These are phyloP conservation scores for Zygnema circumcarinatum DNA, from an alignment of 139 green algal genomes.

Conservation along the genomic window DNA sequence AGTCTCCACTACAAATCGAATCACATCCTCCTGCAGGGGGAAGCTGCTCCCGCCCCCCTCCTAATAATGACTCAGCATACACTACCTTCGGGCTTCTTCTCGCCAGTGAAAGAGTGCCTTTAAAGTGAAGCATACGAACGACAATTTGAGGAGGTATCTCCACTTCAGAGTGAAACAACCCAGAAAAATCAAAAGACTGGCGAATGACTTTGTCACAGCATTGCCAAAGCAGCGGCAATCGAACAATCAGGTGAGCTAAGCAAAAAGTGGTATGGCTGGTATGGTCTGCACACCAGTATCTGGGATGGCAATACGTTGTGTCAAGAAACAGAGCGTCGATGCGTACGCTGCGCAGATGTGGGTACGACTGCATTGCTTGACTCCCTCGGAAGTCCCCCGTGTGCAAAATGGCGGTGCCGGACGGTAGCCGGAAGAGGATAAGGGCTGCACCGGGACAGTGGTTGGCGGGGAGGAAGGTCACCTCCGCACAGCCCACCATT, in stretches of 20 bases:
- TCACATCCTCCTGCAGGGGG: slow-evolving; percentile 52
- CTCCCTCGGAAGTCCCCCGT: slow-evolving; percentile 59
- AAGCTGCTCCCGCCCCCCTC: slow-evolving; percentile 45
- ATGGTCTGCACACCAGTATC: slow-evolving; percentile 54
- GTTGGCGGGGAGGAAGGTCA: slow-evolving; percentile 61
- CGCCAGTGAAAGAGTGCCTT: no score
- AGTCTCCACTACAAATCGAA: slow-evolving; percentile 39
- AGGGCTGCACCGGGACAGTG: slow-evolving; percentile 63
- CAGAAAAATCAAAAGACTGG: no score
- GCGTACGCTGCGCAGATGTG: neutral
- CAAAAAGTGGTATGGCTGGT: no score
- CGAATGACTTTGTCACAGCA: no score
- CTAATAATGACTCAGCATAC: neutral
- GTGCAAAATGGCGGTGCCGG: slow-evolving; percentile 27
- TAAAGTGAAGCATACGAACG: no score
- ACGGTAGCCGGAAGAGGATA: slow-evolving; percentile 52
- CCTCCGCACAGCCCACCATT: slow-evolving; percentile 59
- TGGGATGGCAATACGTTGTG: slow-evolving; percentile 63
- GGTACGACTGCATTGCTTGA: slow-evolving; percentile 44
- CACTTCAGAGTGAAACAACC: no score
- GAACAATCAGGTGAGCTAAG: no score
- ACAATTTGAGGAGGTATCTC: no score
- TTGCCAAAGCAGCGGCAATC: no score
- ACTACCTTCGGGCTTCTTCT: no score
- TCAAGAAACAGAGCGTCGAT: slow-evolving; percentile 59